phyloP scores from a whole-genome alignment of 1,284 basidiomycete species.

The Ceratobasidium sp. region DNA sequence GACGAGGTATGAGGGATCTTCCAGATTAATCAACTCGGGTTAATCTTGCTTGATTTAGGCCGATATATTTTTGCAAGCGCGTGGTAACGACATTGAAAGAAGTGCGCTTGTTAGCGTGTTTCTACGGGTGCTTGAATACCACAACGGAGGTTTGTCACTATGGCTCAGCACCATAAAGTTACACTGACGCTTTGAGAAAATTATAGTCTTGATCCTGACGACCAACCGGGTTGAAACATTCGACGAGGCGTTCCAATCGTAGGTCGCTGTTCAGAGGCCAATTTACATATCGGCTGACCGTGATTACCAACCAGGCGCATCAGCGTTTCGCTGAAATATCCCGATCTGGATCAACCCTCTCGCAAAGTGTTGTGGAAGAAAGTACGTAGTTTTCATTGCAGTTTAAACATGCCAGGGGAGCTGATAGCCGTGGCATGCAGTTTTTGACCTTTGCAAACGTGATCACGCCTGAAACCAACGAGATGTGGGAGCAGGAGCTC shows the following conservation, averaged over 20 bases:
- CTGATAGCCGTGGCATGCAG: neutral
- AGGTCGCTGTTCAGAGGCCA: neutral
- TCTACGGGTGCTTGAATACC: neutral
- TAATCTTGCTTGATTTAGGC: neutral
- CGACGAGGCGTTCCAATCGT: neutral
- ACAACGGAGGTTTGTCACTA: neutral
- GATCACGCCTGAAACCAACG: neutral
- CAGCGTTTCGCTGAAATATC: neutral
- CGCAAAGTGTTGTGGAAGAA: constrained; percentile 1
- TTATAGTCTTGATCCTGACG: neutral
- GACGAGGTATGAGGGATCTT: constrained; percentile 4
- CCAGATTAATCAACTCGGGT: no score
- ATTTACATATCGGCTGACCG: neutral
- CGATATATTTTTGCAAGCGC: constrained; percentile 18
- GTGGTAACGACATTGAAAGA: neutral
- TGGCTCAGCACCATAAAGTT: neutral
- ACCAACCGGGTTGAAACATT: constrained; percentile 8
- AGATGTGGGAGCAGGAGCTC: neutral
- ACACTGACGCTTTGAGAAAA: neutral
- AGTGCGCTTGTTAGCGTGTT: neutral
- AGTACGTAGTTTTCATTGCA: neutral
- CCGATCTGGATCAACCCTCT: neutral
- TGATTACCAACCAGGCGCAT: neutral
- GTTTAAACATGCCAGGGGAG: neutral
- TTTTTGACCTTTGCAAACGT: neutral